Percentiles rank a stretch among this genome's conserved stretches.
Conservation (phyloP, 495 filamentous ascomycete species). For the Cladorrhinum samala region DNA sequence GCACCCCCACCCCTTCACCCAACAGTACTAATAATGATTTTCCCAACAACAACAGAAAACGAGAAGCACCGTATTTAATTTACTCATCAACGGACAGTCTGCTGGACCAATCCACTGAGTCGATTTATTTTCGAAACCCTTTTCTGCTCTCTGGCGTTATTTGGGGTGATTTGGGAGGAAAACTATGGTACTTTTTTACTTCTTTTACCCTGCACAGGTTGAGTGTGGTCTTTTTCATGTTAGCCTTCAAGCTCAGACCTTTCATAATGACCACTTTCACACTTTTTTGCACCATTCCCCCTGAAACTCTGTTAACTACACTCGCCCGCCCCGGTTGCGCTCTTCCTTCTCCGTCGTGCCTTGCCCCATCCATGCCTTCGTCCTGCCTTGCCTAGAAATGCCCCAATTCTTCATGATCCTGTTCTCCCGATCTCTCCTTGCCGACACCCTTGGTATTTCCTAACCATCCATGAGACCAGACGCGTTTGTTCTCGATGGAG, state of each 20-base stretch:
- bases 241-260: not conserved
- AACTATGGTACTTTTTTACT: constrained; percentile 16
- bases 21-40: constrained; percentile 15
- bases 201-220: not conserved
- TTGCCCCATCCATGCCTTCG: too few species aligned
- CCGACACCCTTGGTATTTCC: not conserved
- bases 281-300: not conserved
- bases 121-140: not conserved
- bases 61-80: constrained; percentile 62
- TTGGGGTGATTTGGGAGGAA: constrained; percentile 14
- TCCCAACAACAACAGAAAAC: constrained; percentile 55
- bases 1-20: not conserved
- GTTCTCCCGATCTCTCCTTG: not conserved
- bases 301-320: too few species aligned
- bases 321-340: too few species aligned
- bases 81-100: too few species aligned
- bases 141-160: not conserved
- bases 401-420: not conserved
- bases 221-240: constrained; percentile 1
- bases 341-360: not conserved
- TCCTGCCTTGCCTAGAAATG: too few species aligned
- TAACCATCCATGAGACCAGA: too few species aligned
- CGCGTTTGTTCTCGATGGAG: too few species aligned
- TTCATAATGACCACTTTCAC: not conserved
- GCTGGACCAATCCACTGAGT: too few species aligned